Percentiles rank a stretch among this genome's conserved stretches.
phyloP scores from a whole-genome alignment of 2,329 filamentous ascomycete genomes.

The Albifimbria verrucaria region DNA sequence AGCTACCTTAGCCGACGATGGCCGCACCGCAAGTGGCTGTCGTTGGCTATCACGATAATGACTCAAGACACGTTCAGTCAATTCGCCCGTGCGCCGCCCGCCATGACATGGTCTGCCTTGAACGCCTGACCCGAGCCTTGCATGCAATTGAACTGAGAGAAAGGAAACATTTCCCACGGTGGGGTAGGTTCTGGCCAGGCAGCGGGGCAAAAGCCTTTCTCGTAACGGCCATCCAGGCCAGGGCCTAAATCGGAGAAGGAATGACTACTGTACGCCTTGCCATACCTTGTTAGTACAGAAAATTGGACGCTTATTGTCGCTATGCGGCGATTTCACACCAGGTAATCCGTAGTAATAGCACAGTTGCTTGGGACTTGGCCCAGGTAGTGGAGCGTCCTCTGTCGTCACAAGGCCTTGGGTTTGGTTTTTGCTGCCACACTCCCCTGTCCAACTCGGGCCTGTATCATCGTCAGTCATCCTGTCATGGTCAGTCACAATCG shows the following conservation, averaged over 20 bases:
- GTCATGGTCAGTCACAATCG: neutral
- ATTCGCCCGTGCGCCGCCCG: neutral
- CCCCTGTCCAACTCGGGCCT: neutral
- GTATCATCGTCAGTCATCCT: neutral
- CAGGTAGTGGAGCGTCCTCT: neutral
- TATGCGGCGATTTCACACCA: too few relatives aligned
- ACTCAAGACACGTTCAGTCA: conserved; percentile 10
- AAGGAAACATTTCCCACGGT: too few relatives aligned
- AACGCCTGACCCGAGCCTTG: neutral
- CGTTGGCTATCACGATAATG: conserved; percentile 9
- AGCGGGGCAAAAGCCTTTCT: neutral
- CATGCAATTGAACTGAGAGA: neutral
- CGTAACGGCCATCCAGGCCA: too few relatives aligned
- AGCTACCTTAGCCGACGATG: neutral
- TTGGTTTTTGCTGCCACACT: neutral
- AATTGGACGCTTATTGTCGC: neutral
- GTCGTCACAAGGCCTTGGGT: neutral
- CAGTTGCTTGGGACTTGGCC: neutral
- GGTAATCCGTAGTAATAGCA: neutral
- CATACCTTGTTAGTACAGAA: neutral
- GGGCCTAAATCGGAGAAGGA: neutral
- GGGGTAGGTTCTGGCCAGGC: neutral
- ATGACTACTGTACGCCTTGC: neutral
- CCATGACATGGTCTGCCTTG: neutral
- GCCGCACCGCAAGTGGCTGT: conserved; percentile 5